Conservation (phyloP, 257 asterid genomes). For the Nicotiana paniculata region DNA sequence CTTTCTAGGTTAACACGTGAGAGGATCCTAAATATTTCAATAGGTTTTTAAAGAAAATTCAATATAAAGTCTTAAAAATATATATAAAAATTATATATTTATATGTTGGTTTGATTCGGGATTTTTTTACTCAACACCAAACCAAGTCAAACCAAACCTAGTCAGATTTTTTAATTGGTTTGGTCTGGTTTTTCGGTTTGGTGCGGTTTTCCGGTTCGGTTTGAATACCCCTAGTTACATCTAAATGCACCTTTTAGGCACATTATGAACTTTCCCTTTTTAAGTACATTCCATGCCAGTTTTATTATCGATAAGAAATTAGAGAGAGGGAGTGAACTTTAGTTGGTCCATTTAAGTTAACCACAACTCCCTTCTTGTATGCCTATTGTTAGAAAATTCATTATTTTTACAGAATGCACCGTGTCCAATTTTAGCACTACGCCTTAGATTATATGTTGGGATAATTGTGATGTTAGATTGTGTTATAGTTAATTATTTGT, state of each 20-base stretch:
- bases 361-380: not conserved
- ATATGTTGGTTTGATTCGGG: too few relatives aligned
- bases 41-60: too few relatives aligned
- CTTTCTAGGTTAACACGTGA: too few relatives aligned
- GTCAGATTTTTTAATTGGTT: too few relatives aligned
- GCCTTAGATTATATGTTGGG: not conserved
- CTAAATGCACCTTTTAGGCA: not conserved
- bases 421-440: not conserved
- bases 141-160: too few relatives aligned
- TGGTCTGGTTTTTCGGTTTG: too few relatives aligned
- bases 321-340: not conserved
- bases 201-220: too few relatives aligned
- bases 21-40: too few relatives aligned
- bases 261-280: not conserved
- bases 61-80: too few relatives aligned
- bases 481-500: not conserved
- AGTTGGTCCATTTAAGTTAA: not conserved
- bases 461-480: not conserved
- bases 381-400: not conserved
- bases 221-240: not conserved
- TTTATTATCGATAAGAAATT: not conserved
- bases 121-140: too few relatives aligned
- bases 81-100: too few relatives aligned
- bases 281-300: not conserved
- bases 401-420: not conserved